Percentiles rank a stretch among this genome's conserved stretches.
These are phyloP conservation scores for Stipa capillata DNA, from an alignment of 176 grass and related monocot species.

Conservation along the genomic window DNA sequence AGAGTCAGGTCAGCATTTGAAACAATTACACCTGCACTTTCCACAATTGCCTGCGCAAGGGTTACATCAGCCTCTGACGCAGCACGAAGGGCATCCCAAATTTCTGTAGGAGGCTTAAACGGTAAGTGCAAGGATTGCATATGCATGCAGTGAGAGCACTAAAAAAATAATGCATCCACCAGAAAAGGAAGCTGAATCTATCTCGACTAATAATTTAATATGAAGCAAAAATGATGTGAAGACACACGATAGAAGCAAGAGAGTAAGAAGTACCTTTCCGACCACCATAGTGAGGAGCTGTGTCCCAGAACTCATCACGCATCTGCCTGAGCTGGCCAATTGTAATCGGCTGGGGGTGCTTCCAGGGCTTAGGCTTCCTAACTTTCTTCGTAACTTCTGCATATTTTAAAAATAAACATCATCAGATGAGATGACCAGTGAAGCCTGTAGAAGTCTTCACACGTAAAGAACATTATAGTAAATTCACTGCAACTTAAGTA, in stretches of 20 bases:
- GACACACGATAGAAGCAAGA: background rate
- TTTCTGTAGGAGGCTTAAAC: slow-evolving; percentile 33
- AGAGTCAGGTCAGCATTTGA: slow-evolving; percentile 60
- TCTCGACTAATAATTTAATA: background rate
- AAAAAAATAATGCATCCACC: background rate
- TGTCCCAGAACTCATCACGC: slow-evolving; percentile 68
- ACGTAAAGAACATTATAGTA: background rate
- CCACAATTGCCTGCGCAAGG: slow-evolving; percentile 63
- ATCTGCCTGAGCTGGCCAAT: slow-evolving; percentile 45
- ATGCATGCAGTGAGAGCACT: background rate
- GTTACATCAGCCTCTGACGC: slow-evolving; percentile 52
- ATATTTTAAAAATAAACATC: background rate
- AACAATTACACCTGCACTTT: slow-evolving; percentile 66
- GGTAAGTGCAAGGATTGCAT: slow-evolving; percentile 1
- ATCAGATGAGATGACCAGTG: background rate
- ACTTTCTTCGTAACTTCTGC: slow-evolving; percentile 54
- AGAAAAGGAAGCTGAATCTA: background rate
- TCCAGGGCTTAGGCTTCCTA: slow-evolving; percentile 69
- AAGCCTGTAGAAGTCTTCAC: background rate
- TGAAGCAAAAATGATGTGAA: background rate
- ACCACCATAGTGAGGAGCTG: slow-evolving; percentile 73
- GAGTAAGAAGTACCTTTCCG: slow-evolving; percentile 41
- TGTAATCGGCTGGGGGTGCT: slow-evolving; percentile 59
- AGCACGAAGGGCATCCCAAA: slow-evolving; percentile 75
- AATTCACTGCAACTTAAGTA: background rate